Conservation (phyloP, 768 basidiomycete genomes). For the Infundibulicybe gibba region DNA sequence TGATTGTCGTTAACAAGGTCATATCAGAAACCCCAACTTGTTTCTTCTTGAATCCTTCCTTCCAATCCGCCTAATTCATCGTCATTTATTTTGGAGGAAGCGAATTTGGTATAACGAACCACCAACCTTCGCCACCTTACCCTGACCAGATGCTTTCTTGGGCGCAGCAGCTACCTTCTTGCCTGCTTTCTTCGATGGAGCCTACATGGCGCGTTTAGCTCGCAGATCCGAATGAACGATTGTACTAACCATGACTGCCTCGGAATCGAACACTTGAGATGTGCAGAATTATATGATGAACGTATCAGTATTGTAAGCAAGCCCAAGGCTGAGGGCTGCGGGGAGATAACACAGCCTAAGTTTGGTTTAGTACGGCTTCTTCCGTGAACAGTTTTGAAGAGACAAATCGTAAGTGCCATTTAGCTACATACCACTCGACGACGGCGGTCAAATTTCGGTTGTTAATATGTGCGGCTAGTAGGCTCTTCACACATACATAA, state of each 20-base stretch:
- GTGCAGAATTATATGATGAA: neutral
- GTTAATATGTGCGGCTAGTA: too few species aligned
- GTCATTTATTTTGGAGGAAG: slow-evolving; percentile 6
- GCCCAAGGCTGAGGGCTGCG: too few species aligned
- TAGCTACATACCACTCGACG: too few species aligned
- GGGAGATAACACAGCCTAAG: too few species aligned
- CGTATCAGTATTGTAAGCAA: neutral
- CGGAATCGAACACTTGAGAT: neutral
- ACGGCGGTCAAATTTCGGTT: too few species aligned
- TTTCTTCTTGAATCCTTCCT: slow-evolving; percentile 99
- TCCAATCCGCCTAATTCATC: slow-evolving; percentile 89
- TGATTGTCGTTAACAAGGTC: slow-evolving; percentile 95
- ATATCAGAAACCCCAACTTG: slow-evolving; percentile 97
- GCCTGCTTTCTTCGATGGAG: slow-evolving; percentile 86
- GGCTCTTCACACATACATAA: too few species aligned
- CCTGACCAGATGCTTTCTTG: slow-evolving; percentile 55
- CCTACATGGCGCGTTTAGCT: slow-evolving; percentile 35
- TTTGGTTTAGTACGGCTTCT: too few species aligned
- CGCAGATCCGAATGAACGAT: neutral
- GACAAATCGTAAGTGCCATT: too few species aligned
- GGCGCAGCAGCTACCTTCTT: slow-evolving; percentile 70
- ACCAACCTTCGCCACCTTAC: slow-evolving; percentile 76
- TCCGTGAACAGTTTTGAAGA: too few species aligned
- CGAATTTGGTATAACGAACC: neutral
- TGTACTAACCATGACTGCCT: slow-evolving; percentile 10